phyloP scores from a whole-genome alignment of 805 yeast species.

The Maudiozyma barnettii region DNA sequence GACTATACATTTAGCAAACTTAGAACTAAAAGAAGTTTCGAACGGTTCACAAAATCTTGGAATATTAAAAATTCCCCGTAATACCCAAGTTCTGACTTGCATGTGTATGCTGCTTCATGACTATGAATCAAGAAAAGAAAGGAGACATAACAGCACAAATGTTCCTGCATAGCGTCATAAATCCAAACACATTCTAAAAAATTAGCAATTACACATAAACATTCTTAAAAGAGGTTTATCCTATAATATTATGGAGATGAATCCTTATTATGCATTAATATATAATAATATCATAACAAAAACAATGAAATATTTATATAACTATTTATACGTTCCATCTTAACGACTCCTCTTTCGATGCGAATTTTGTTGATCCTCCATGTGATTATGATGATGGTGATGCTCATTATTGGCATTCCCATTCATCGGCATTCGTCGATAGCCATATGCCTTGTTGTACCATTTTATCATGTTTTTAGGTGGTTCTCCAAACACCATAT shows the following conservation, averaged over 20 bases:
- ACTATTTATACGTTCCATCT: not conserved
- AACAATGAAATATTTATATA: too few species aligned
- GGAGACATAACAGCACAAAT: conserved; percentile 9
- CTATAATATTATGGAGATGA: not conserved
- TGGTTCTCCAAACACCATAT: conserved; percentile 40
- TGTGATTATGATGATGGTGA: conserved; percentile 7
- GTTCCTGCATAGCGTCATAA: not conserved
- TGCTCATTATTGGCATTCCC: conserved; percentile 4
- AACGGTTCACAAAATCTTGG: conserved; percentile 4
- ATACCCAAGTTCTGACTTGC: conserved; percentile 24
- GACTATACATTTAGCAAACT: conserved; percentile 17
- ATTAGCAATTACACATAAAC: not conserved
- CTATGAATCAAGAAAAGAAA: conserved; percentile 27
- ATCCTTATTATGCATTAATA: not conserved
- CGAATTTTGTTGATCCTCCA: conserved; percentile 5
- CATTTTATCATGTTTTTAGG: conserved; percentile 44
- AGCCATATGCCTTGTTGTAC: conserved; percentile 32
- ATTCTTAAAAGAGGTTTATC: not conserved
- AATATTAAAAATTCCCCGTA: conserved; percentile 17
- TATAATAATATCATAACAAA: not conserved
- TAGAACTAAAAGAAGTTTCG: conserved; percentile 16
- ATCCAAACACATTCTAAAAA: not conserved
- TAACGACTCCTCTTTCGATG: conserved; percentile 16
- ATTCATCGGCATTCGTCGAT: conserved; percentile 15
- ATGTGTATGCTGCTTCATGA: conserved; percentile 29